Percentiles rank a stretch among this genome's conserved stretches.
Evolutionary conservation across 371 early-diverging fungal genomes (phyloP).

Genomic region (Mucor sp.): DNA sequence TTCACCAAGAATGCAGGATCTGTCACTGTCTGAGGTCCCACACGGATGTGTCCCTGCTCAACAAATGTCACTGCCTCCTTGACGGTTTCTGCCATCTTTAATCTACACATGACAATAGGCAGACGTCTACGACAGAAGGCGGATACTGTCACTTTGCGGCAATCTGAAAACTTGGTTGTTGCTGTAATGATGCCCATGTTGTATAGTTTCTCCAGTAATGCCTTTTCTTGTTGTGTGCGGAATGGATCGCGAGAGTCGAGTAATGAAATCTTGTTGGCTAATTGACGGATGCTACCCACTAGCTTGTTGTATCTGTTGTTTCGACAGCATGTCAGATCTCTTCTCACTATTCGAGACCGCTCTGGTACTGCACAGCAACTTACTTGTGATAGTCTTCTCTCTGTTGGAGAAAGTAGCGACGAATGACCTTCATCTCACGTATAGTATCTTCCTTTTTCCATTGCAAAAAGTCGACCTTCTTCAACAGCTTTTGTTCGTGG

Average conservation of each 20-base stretch:
- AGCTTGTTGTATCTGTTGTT: slow-evolving; percentile 85
- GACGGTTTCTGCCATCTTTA: slow-evolving; percentile 97
- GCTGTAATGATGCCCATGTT: slow-evolving; percentile 88
- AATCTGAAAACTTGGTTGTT: slow-evolving; percentile 85
- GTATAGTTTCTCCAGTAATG: slow-evolving; percentile 90
- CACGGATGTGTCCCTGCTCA: slow-evolving; percentile 97
- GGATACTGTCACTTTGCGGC: slow-evolving; percentile 90
- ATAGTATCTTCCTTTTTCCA: slow-evolving; percentile 95
- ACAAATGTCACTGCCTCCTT: slow-evolving; percentile 94
- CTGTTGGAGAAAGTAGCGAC: slow-evolving; percentile 90
- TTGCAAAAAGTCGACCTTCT: slow-evolving; percentile 98
- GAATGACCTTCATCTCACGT: slow-evolving; percentile 90
- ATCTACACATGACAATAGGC: slow-evolving; percentile 92
- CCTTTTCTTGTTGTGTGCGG: slow-evolving; percentile 77
- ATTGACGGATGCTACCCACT: slow-evolving; percentile 85
- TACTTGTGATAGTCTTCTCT: slow-evolving; percentile 97
- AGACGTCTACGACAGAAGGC: slow-evolving; percentile 94
- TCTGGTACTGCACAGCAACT: slow-evolving; percentile 4
- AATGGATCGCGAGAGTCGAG: slow-evolving; percentile 91
- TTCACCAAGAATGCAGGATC: slow-evolving; percentile 92
- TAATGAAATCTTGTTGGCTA: slow-evolving; percentile 88
- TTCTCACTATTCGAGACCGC: neutral
- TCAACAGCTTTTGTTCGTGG: slow-evolving; percentile 98
- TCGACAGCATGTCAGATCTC: neutral
- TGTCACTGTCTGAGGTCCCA: slow-evolving; percentile 91